These are phyloP conservation scores for Juglanconis oblonga DNA, from an alignment of 2,329 filamentous ascomycete species.

Conservation along the genomic window DNA sequence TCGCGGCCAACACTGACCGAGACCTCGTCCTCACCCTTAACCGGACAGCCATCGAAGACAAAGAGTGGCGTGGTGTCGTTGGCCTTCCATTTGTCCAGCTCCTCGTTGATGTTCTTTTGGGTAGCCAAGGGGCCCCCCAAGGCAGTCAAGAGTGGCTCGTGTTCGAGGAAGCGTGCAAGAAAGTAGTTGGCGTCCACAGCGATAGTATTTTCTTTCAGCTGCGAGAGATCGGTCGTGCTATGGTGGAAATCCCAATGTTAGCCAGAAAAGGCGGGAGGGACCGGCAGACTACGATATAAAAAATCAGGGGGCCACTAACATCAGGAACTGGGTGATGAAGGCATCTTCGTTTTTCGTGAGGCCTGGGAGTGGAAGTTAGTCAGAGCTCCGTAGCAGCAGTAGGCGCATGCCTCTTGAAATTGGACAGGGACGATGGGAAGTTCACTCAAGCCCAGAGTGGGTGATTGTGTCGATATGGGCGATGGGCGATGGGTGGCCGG, in stretches of 20 bases:
- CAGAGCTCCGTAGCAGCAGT: neutral
- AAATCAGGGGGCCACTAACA: neutral
- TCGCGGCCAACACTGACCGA: constrained; percentile 61
- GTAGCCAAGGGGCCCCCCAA: constrained; percentile 86
- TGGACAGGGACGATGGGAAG: too few relatives aligned
- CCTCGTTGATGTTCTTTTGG: constrained; percentile 69
- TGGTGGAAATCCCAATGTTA: constrained; percentile 13
- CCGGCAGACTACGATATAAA: neutral
- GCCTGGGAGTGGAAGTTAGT: neutral
- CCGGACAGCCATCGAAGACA: constrained; percentile 84
- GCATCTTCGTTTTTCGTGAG: constrained; percentile 16
- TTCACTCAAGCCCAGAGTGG: too few relatives aligned
- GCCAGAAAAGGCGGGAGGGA: neutral
- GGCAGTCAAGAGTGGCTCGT: constrained; percentile 86
- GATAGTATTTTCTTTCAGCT: constrained; percentile 71
- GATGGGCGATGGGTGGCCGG: too few relatives aligned
- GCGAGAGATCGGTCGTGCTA: constrained; percentile 61
- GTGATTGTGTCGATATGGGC: too few relatives aligned
- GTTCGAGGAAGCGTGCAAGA: constrained; percentile 74
- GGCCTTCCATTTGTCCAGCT: constrained; percentile 70
- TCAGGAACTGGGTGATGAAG: constrained; percentile 15
- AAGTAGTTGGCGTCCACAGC: constrained; percentile 91
- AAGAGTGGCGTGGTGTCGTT: constrained; percentile 77
- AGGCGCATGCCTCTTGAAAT: neutral
- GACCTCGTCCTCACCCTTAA: constrained; percentile 71